Conservation (phyloP, 2,329 filamentous ascomycete genomes). For the Didymellaceae sp. region DNA sequence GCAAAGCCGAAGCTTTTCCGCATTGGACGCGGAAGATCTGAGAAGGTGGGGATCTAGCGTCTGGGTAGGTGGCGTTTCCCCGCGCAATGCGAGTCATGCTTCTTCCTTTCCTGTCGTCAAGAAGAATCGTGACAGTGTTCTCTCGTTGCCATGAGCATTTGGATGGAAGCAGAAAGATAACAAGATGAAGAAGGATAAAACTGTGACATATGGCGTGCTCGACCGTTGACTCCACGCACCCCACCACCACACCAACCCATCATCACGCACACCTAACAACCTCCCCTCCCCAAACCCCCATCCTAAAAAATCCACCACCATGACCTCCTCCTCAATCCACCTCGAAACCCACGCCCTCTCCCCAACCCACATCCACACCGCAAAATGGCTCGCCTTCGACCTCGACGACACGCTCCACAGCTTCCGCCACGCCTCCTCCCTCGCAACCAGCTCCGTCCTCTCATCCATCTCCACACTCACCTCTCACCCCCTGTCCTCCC, state of each 20-base stretch:
- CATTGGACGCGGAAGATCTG: slow-evolving; percentile 4
- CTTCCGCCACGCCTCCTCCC: slow-evolving; percentile 51
- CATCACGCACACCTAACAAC: background rate
- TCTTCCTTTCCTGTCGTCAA: background rate
- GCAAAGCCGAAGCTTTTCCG: slow-evolving; percentile 10
- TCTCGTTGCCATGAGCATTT: too few relatives aligned
- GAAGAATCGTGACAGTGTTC: too few relatives aligned
- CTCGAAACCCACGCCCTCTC: background rate
- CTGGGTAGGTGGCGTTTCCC: slow-evolving; percentile 10
- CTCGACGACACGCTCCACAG: slow-evolving; percentile 59
- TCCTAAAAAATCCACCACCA: too few relatives aligned
- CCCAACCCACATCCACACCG: background rate
- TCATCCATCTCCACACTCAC: slow-evolving; percentile 29
- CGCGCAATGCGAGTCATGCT: slow-evolving; percentile 8
- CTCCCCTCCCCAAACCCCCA: too few relatives aligned
- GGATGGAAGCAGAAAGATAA: background rate
- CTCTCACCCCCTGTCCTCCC: background rate
- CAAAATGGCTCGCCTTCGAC: slow-evolving; percentile 55
- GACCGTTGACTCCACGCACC: background rate
- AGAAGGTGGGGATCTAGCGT: slow-evolving; percentile 1
- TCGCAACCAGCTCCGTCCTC: slow-evolving; percentile 47
- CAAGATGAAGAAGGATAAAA: background rate
- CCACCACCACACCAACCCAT: background rate
- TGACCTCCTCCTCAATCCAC: too few relatives aligned
- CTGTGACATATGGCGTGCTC: background rate